Base-by-base conservation (phyloP, 2,329 filamentous ascomycete genomes). In the Cytospora piceicola region DNA sequence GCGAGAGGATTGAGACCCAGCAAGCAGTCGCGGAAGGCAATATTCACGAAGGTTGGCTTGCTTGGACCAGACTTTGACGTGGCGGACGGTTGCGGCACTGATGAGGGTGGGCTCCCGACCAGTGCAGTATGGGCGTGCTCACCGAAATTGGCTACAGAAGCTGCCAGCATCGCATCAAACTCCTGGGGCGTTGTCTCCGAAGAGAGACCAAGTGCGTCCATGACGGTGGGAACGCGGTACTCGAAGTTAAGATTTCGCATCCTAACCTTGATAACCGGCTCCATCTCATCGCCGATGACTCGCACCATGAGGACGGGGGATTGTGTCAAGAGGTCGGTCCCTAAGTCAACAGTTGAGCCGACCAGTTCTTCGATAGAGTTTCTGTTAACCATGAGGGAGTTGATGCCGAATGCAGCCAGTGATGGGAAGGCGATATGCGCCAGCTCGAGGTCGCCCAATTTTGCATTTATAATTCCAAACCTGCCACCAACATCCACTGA, bases 241-340 rank as follows among this genome's bases (percentile, higher is more conserved):
- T 99, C 96, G n/a, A 93, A 77, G 66, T 88, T 90, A 5, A 96
- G 71, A 68, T 96, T 93, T 76, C 91, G 91, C 52, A 98, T 79
- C 74, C 96, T 96, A 65, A 97, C 76, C 75, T 96, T 97, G 70
- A 97, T 82, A 8, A 92, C 88, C 0, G 96, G 94, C 69, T 98
- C 94, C 78, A 96, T 92, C 74, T 98, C 94, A 74, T 98, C 94
- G 0, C 93, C 93, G 70, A 99, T 91, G 79, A 97, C 91, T 58
- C 95, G 87, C 66, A 91, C 87, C 89, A 96, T 97, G 61, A 98
- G 76, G 69, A 94, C 92, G 1, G 86, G 78, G 3, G 69, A 74
- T 66, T 68, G 73, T 20, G 49, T 46, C 30, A 60, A 55, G 46
- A 65, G 61, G 7, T 27, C 69, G 39, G 70, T 74, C 51, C 72